These are phyloP conservation scores for Erucastrum elatum DNA, from an alignment of 345 rosid genomes.

Conservation along the genomic window DNA sequence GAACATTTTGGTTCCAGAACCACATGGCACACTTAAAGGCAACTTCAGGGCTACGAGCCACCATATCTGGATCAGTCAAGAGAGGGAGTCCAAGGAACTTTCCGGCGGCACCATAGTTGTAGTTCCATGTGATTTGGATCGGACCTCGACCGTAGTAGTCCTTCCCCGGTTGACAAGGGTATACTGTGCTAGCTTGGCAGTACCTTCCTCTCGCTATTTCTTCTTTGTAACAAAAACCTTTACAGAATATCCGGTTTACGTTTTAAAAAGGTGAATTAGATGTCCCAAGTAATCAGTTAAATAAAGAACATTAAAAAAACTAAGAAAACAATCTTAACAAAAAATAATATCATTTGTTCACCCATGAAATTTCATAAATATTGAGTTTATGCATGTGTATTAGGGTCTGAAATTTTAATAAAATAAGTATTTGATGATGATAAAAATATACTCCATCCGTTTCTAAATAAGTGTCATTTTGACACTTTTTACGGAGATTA, in stretches of 20 bases:
- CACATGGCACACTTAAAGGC: conserved; percentile 58
- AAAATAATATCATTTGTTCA: not conserved
- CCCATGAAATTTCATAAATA: not conserved
- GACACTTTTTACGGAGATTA: no score
- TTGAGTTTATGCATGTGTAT: not conserved
- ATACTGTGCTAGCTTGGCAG: conserved; percentile 20
- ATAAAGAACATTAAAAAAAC: not conserved
- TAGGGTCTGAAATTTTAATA: not conserved
- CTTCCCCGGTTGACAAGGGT: conserved; percentile 42
- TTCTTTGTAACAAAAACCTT: conserved; percentile 46
- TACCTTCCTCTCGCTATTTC: conserved; percentile 42
- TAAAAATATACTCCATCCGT: not conserved
- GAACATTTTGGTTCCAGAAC: conserved; percentile 62
- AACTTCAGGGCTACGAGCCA: conserved; percentile 42
- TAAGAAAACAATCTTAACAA: not conserved
- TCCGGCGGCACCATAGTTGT: conserved; percentile 60
- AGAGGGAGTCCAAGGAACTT: conserved; percentile 41
- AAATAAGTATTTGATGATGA: not conserved
- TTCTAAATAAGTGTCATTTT: no score
- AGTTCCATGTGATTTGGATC: conserved; percentile 61
- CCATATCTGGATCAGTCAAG: conserved; percentile 50
- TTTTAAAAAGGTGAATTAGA: not conserved
- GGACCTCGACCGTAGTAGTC: conserved; percentile 63
- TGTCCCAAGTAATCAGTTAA: not conserved
- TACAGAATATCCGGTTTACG: not conserved